These are phyloP conservation scores for Plasmodium coatneyi DNA, from an alignment of 169 alveolate species.

Conservation along the genomic window DNA sequence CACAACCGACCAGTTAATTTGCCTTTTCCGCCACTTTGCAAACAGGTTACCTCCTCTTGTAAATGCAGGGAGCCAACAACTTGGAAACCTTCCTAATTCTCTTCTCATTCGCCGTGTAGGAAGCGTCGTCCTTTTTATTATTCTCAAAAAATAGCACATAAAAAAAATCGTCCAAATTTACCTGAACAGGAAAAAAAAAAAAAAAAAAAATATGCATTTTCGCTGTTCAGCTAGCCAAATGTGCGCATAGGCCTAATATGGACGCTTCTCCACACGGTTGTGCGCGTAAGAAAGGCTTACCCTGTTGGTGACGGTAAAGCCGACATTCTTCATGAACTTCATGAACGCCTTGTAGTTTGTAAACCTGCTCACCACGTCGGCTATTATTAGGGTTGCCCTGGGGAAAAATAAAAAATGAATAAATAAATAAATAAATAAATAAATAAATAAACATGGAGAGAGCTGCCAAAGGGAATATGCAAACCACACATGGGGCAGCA, in stretches of 20 bases:
- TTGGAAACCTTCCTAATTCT: constrained; percentile 30
- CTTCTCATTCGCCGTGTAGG: not conserved
- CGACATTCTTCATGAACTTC: constrained; percentile 47
- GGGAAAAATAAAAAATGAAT: not conserved
- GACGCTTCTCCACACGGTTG: not conserved
- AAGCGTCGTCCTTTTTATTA: constrained; percentile 16
- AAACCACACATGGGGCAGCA: not conserved
- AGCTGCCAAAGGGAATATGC: not conserved
- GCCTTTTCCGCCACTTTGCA: not conserved
- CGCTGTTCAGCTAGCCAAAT: not conserved
- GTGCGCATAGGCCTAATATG: not conserved
- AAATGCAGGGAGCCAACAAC: constrained; percentile 48
- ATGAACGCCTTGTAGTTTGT: constrained; percentile 53
- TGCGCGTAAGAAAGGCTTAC: not conserved
- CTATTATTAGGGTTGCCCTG: constrained; percentile 60
- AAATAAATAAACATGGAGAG: not conserved
- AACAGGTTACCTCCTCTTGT: constrained; percentile 39
- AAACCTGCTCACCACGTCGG: constrained; percentile 61
- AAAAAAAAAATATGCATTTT: not conserved
- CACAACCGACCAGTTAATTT: not conserved
- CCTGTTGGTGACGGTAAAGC: constrained; percentile 19
- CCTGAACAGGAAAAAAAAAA: constrained; percentile 5
- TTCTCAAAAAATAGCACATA: constrained; percentile 50
- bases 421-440: not conserved
- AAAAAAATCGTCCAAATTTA: constrained; percentile 52